These are phyloP conservation scores for Fusarium napiforme DNA, from an alignment of 2,329 filamentous ascomycete species.

Conservation along the genomic window DNA sequence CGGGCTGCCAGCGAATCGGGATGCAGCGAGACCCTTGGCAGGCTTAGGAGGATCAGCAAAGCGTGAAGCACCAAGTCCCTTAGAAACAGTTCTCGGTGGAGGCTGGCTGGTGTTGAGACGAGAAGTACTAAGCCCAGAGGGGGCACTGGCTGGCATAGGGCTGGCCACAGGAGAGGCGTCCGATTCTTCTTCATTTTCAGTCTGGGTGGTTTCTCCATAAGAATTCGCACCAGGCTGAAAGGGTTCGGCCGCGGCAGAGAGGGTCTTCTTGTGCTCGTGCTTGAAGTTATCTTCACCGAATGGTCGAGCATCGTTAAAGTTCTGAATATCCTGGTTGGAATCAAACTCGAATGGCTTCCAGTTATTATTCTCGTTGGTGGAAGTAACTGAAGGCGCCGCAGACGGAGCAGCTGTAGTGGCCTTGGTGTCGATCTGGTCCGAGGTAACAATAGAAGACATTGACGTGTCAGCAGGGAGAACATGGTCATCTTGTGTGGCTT, in stretches of 20 bases:
- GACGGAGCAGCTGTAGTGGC: constrained; percentile 63
- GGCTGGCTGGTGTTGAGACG: constrained; percentile 36
- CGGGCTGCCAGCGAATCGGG: constrained; percentile 57
- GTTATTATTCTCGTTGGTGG: constrained; percentile 60
- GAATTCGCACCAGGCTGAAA: constrained; percentile 65
- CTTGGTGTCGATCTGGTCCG: constrained; percentile 65
- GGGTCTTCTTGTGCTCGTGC: constrained; percentile 61
- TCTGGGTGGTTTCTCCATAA: constrained; percentile 40
- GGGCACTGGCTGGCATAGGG: constrained; percentile 33
- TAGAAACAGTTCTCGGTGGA: constrained; percentile 48
- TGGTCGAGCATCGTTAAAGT: constrained; percentile 64
- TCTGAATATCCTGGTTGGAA: constrained; percentile 57
- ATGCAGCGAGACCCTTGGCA: constrained; percentile 55
- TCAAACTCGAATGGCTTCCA: constrained; percentile 70
- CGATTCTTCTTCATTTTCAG: constrained; percentile 35
- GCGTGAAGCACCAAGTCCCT: constrained; percentile 58
- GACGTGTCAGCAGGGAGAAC: constrained; percentile 60
- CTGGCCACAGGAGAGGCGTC: constrained; percentile 39
- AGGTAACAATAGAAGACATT: constrained; percentile 63
- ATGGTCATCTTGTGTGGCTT: constrained; percentile 50
- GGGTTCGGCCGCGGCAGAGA: constrained; percentile 75
- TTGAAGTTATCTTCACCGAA: constrained; percentile 58
- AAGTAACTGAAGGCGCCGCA: constrained; percentile 64
- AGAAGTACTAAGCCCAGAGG: constrained; percentile 35
- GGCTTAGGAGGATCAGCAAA: constrained; percentile 59